Evolutionary conservation across 202 grass and related monocot species (phyloP).

Genomic region (Carex arenaria): DNA sequence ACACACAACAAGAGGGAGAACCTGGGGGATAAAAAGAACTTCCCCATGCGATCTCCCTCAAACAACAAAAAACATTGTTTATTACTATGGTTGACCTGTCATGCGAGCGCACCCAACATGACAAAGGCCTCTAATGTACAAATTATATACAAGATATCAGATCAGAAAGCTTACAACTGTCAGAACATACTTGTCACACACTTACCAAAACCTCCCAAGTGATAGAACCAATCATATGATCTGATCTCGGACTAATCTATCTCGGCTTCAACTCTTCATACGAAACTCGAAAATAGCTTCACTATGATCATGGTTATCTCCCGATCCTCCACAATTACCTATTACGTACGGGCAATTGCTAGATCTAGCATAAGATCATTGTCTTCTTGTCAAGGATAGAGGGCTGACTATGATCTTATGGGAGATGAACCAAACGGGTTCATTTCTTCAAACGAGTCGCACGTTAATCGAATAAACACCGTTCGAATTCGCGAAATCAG

Average conservation of each 20-base stretch:
- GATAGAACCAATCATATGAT: neutral
- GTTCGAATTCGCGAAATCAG: neutral
- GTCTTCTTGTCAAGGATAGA: too few relatives aligned
- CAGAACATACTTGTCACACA: neutral
- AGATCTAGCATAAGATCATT: too few relatives aligned
- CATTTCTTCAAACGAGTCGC: neutral
- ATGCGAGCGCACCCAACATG: constrained; percentile 21
- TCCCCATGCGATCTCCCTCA: constrained; percentile 9
- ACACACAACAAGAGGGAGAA: neutral
- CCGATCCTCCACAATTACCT: too few relatives aligned
- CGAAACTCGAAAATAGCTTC: too few relatives aligned
- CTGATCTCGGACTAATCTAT: too few relatives aligned
- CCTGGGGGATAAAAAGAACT: neutral
- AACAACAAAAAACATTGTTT: neutral
- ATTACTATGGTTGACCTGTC: neutral
- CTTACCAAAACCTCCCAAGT: neutral
- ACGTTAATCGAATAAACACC: neutral
- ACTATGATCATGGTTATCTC: too few relatives aligned
- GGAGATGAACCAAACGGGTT: neutral
- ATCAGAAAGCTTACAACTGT: neutral
- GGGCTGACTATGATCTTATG: too few relatives aligned
- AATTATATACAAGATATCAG: neutral
- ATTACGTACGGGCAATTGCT: too few relatives aligned
- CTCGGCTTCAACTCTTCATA: too few relatives aligned
- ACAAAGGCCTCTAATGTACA: constrained; percentile 2